phyloP scores from a whole-genome alignment of 495 filamentous ascomycete genomes.

The Aspergillus haitiensis region DNA sequence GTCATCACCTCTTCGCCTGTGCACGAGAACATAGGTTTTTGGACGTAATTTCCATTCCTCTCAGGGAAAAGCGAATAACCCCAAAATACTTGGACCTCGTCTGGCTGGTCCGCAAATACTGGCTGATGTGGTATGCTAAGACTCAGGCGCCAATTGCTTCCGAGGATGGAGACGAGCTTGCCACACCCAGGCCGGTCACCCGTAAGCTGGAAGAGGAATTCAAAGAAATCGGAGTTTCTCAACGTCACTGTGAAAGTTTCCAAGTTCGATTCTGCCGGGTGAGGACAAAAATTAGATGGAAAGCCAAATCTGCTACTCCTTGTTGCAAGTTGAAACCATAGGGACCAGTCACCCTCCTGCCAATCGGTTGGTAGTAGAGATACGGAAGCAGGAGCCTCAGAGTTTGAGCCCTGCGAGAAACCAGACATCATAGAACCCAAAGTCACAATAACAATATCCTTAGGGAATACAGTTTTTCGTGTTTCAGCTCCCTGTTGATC shows the following conservation, averaged over 20 bases:
- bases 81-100: not conserved
- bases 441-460: not conserved
- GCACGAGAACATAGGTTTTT: slow-evolving; percentile 1
- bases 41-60: not conserved
- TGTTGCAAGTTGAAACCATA: not conserved
- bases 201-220: not conserved
- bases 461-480: not conserved
- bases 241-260: not conserved
- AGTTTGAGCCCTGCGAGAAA: not conserved
- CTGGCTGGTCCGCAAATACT: not conserved
- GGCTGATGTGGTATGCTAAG: slow-evolving; percentile 1
- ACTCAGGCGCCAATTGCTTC: not conserved
- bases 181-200: not conserved
- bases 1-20: not conserved
- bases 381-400: not conserved
- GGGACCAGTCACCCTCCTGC: not conserved
- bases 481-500: not conserved
- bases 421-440: not conserved
- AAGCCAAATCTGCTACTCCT: not conserved
- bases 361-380: not conserved
- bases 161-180: not conserved
- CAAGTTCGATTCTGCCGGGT: not conserved
- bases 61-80: not conserved
- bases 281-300: not conserved
- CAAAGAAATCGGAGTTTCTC: not conserved